Percentiles rank a stretch among this genome's conserved stretches.
Conservation (phyloP, 129 eudicot species). For the Lonicera japonica region DNA sequence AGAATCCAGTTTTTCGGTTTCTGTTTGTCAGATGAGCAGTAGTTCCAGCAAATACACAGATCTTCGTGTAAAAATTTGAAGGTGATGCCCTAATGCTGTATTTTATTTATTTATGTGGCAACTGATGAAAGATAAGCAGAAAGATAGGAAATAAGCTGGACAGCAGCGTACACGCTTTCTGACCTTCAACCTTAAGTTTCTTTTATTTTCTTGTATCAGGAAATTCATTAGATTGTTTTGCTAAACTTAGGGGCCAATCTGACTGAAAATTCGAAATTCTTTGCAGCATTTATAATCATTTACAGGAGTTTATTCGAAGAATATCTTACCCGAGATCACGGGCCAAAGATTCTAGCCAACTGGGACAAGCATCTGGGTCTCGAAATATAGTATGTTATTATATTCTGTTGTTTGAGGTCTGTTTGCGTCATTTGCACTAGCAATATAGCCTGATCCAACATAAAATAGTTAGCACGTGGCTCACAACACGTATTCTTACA, state of each 20-base stretch:
- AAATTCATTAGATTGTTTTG: neutral
- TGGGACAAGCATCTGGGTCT: slow-evolving; percentile 26
- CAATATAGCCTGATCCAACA: neutral
- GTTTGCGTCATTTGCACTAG: neutral
- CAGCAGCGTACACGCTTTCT: too few relatives aligned
- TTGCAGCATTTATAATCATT: slow-evolving; percentile 80
- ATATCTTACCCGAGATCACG: slow-evolving; percentile 35
- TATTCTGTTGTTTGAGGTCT: neutral
- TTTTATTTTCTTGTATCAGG: neutral
- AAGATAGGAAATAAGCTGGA: too few relatives aligned
- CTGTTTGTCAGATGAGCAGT: too few relatives aligned
- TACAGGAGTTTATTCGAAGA: slow-evolving; percentile 45
- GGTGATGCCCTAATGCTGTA: too few relatives aligned
- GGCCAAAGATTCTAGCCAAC: slow-evolving; percentile 12
- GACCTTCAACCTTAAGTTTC: too few relatives aligned
- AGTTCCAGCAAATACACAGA: too few relatives aligned
- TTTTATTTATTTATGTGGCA: too few relatives aligned
- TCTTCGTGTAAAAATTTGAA: too few relatives aligned
- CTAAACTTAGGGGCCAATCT: neutral
- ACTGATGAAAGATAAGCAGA: too few relatives aligned
- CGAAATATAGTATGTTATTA: slow-evolving; percentile 34
- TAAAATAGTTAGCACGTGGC: too few relatives aligned
- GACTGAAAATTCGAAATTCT: neutral
- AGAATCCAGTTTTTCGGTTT: too few relatives aligned
- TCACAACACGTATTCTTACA: too few relatives aligned